A percentile compares a stretch with the other conserved stretches of the same genome.
Evolutionary conservation across 805 yeast species (phyloP).

Genomic region (Candida tammaniensis): DNA sequence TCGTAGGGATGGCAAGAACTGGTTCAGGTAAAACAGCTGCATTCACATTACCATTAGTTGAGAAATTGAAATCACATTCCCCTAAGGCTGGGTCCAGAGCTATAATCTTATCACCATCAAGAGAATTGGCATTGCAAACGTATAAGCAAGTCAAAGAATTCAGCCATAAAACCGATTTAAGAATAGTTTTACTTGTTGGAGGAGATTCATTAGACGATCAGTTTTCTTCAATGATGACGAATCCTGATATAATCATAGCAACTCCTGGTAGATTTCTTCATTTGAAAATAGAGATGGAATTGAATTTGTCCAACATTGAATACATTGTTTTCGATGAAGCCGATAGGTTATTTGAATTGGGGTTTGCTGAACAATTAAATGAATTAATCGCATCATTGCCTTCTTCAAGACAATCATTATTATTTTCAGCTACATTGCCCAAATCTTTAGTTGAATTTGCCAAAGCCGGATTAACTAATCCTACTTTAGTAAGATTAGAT

Average conservation of each 20-base stretch:
- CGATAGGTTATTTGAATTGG: constrained; percentile 94
- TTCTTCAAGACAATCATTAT: constrained; percentile 74
- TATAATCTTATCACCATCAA: constrained; percentile 84
- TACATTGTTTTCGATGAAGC: constrained; percentile 97
- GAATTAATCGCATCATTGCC: constrained; percentile 86
- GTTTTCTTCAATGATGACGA: constrained; percentile 85
- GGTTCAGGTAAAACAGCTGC: constrained; percentile 99
- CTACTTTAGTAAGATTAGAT: constrained; percentile 88
- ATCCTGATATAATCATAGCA: constrained; percentile 93
- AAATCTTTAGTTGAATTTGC: constrained; percentile 92
- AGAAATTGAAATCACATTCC: constrained; percentile 75
- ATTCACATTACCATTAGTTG: constrained; percentile 85
- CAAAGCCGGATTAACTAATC: constrained; percentile 91
- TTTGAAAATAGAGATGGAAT: constrained; percentile 90
- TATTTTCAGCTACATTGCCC: constrained; percentile 95
- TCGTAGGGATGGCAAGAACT: constrained; percentile 99
- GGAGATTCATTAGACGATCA: constrained; percentile 99
- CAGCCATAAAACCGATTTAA: constrained; percentile 75
- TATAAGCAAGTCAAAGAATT: constrained; percentile 86
- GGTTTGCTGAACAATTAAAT: constrained; percentile 89
- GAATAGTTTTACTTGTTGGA: constrained; percentile 83
- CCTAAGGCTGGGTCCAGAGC: constrained; percentile 90
- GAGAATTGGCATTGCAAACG: constrained; percentile 96
- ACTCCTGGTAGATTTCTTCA: constrained; percentile 98
- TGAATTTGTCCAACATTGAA: constrained; percentile 79